Evolutionary conservation across 345 rosid genomes (phyloP).

Genomic region (Melaleuca quinquenervia): DNA sequence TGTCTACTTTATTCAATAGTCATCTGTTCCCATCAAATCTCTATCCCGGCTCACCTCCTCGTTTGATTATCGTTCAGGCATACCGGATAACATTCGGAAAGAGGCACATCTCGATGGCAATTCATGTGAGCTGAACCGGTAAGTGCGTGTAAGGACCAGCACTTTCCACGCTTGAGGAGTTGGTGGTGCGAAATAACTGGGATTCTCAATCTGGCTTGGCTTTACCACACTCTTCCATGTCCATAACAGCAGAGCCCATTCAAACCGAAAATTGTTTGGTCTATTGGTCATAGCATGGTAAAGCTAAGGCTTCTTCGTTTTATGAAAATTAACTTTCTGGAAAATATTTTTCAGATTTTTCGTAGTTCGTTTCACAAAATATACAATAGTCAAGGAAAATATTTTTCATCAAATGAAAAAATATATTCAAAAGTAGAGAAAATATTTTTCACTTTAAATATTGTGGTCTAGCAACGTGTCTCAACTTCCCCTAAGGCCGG

Average conservation of each 20-base stretch:
- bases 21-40: neutral
- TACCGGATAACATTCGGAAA: neutral
- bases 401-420: too few species aligned
- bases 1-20: neutral
- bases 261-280: neutral
- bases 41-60: neutral
- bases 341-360: too few species aligned
- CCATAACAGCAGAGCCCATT: neutral
- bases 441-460: too few species aligned
- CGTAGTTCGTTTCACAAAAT: too few species aligned
- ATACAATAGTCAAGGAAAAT: too few species aligned
- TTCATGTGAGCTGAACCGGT: neutral
- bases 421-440: too few species aligned
- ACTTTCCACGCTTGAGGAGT: neutral
- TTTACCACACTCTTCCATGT: neutral
- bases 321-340: too few species aligned
- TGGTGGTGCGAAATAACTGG: neutral
- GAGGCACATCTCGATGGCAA: neutral
- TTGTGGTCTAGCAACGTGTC: too few species aligned
- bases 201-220: neutral
- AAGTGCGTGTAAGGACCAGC: neutral
- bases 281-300: neutral
- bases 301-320: neutral
- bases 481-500: too few species aligned
- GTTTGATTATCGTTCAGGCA: neutral